Percentiles rank a stretch among this genome's conserved stretches.
Evolutionary conservation across 495 filamentous ascomycete species (phyloP).

Genomic region (Podospora didyma): DNA sequence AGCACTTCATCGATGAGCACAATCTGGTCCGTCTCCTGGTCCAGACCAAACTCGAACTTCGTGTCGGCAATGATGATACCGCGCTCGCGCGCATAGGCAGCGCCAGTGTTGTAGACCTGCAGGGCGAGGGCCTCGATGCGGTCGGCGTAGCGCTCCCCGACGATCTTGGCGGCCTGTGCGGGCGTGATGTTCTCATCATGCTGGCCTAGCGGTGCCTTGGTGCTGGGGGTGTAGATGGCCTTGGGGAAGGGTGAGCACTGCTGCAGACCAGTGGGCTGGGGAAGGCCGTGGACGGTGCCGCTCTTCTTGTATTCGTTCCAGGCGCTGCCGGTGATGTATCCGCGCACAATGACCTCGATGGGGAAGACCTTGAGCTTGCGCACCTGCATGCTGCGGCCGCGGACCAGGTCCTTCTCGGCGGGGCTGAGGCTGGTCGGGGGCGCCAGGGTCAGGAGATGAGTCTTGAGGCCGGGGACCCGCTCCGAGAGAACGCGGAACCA

Average conservation of each 20-base stretch:
- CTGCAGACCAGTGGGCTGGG: conserved; percentile 59
- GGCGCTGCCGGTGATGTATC: conserved; percentile 90
- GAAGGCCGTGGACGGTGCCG: conserved; percentile 79
- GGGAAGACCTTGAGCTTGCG: conserved; percentile 73
- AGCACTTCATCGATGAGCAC: conserved; percentile 90
- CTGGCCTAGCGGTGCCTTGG: conserved; percentile 79
- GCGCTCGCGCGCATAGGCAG: conserved; percentile 66
- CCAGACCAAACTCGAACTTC: conserved; percentile 61
- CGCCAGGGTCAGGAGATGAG: conserved; percentile 70
- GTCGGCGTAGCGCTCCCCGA: conserved; percentile 71
- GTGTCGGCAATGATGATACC: conserved; percentile 84
- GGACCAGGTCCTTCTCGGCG: conserved; percentile 49
- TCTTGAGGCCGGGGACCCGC: conserved; percentile 62
- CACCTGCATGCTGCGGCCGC: conserved; percentile 77
- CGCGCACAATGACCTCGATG: conserved; percentile 83
- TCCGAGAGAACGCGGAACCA: conserved; percentile 77
- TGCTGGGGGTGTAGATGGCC: conserved; percentile 84
- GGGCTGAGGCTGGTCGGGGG: conserved; percentile 52
- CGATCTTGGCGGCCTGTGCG: conserved; percentile 60
- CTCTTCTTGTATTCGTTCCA: conserved; percentile 71
- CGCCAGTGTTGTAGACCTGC: conserved; percentile 67
- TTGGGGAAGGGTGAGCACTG: conserved; percentile 68
- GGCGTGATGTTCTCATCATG: conserved; percentile 91
- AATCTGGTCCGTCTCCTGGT: conserved; percentile 68
- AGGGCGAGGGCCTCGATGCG: conserved; percentile 71